phyloP scores from a whole-genome alignment of 169 alveolate genomes.

The Plasmodium sp. region DNA sequence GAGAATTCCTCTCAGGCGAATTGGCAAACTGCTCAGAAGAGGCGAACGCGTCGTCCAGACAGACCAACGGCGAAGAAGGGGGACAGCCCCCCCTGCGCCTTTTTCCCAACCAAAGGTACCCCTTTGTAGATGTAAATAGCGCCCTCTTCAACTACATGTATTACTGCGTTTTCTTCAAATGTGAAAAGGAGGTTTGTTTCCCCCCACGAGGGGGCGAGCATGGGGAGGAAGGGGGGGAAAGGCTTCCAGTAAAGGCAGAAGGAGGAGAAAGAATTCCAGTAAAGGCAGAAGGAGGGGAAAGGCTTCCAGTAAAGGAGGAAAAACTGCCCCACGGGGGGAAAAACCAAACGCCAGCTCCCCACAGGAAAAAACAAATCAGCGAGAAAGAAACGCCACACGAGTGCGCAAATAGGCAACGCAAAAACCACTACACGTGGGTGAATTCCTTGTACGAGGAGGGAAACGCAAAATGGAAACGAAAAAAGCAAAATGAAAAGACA shows the following conservation, averaged over 20 bases:
- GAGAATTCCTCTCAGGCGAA: not conserved
- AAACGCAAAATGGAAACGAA: conserved; percentile 1
- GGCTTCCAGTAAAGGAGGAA: not conserved
- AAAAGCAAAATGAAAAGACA: conserved; percentile 1
- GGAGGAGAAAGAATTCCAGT: too few relatives aligned
- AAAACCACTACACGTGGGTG: conserved; percentile 34
- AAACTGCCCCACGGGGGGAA: not conserved
- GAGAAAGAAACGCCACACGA: not conserved
- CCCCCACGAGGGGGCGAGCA: not conserved
- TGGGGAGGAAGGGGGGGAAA: too few relatives aligned
- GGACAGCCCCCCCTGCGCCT: not conserved
- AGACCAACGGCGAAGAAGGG: not conserved
- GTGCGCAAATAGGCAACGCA: not conserved
- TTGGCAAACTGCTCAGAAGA: not conserved
- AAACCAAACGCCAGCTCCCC: not conserved
- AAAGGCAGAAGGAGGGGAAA: not conserved
- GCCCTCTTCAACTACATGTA: conserved; percentile 61
- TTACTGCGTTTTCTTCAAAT: conserved; percentile 44
- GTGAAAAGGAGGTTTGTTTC: not conserved
- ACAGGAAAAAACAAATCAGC: not conserved
- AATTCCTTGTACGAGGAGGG: conserved; percentile 41
- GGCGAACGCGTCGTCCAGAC: conserved; percentile 1
- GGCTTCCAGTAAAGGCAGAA: not conserved
- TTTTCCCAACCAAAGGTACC: conserved; percentile 17
- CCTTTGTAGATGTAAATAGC: conserved; percentile 68